A percentile compares a stretch with the other conserved stretches of the same genome.
Conservation (phyloP, 805 yeast genomes). For the Danielia reshetovae region DNA sequence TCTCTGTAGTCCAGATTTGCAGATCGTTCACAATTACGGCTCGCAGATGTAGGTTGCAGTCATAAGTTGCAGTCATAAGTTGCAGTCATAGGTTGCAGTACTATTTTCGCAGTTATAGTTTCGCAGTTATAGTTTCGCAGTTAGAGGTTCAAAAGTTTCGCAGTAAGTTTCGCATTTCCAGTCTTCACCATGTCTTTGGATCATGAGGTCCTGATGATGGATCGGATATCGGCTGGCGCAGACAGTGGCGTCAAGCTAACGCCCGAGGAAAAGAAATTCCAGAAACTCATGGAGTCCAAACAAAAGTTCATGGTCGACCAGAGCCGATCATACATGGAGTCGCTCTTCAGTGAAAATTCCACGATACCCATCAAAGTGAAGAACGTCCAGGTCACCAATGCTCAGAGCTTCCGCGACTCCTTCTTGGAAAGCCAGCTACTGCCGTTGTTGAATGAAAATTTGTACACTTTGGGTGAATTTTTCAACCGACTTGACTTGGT, state of each 20-base stretch:
- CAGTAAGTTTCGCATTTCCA: no score
- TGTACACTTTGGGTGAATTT: conserved; percentile 38
- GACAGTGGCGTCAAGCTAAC: conserved; percentile 8
- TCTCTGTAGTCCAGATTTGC: neutral
- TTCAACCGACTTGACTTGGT: conserved; percentile 41
- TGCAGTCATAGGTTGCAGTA: no score
- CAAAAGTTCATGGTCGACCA: conserved; percentile 31
- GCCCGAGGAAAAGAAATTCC: conserved; percentile 24
- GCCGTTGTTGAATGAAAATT: conserved; percentile 40
- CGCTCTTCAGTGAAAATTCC: conserved; percentile 29
- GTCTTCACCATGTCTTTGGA: conserved; percentile 27
- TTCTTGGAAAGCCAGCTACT: conserved; percentile 45
- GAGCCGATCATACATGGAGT: conserved; percentile 29
- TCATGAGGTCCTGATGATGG: conserved; percentile 32
- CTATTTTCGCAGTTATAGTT: no score
- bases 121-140: no score
- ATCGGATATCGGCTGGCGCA: conserved; percentile 18
- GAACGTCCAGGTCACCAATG: conserved; percentile 46
- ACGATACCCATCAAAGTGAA: conserved; percentile 41
- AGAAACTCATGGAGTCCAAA: conserved; percentile 23
- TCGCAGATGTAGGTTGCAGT: no score
- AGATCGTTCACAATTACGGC: neutral
- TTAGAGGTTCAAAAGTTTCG: no score
- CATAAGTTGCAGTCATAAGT: no score
- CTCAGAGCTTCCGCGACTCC: conserved; percentile 41